These are phyloP conservation scores for Fraxinus ornus DNA, from an alignment of 305 asterid genomes.

Conservation along the genomic window DNA sequence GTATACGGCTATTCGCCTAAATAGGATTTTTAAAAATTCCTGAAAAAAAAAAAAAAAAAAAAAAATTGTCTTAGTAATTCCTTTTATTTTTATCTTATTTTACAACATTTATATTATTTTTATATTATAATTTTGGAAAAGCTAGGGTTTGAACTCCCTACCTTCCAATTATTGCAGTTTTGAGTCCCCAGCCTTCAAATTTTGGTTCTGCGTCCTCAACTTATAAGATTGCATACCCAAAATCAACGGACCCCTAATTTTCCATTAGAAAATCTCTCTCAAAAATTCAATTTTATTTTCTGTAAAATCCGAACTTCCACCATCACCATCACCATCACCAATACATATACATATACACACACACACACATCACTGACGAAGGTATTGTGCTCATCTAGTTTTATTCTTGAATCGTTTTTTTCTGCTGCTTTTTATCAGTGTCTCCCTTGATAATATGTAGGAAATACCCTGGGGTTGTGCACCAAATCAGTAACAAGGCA, in stretches of 20 bases:
- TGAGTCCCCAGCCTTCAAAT: not conserved
- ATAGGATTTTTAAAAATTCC: too few relatives aligned
- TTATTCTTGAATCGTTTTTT: not conserved
- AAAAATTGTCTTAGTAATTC: not conserved
- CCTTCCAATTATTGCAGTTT: not conserved
- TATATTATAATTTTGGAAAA: not conserved
- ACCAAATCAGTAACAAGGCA: not conserved
- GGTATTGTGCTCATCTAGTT: not conserved
- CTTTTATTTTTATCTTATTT: not conserved
- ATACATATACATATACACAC: not conserved
- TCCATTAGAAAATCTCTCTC: not conserved
- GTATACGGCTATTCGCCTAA: too few relatives aligned
- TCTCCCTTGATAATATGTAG: not conserved
- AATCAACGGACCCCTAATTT: not conserved
- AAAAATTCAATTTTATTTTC: not conserved
- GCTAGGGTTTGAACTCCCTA: not conserved
- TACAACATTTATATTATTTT: too few relatives aligned
- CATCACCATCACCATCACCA: not conserved
- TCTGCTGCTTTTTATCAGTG: not conserved
- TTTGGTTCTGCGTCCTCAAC: not conserved
- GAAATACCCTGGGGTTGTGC: not conserved
- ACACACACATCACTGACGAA: not conserved
- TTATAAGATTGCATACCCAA: not conserved
- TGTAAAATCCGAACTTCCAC: not conserved
- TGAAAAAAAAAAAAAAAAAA: too few relatives aligned